Conservation (phyloP, 73 alveolate species). For the Halteria grandinella region DNA sequence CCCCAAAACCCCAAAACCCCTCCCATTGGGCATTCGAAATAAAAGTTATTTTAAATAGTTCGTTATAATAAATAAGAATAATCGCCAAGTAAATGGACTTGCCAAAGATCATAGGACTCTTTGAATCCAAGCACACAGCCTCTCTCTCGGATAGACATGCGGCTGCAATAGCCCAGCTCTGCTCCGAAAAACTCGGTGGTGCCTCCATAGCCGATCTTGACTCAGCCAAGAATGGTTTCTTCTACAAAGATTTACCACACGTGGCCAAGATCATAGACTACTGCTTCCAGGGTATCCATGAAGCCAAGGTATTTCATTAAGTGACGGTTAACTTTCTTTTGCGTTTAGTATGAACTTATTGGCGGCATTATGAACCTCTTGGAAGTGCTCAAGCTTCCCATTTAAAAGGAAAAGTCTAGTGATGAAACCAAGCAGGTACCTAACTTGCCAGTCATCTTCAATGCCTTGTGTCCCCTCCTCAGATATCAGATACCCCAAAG, state of each 20-base stretch:
- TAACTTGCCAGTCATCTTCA: conserved; percentile 72
- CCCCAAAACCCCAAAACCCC: too few relatives aligned
- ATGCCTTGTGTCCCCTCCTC: conserved; percentile 77
- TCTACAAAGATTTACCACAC: conserved; percentile 79
- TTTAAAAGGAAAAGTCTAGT: conserved; percentile 76
- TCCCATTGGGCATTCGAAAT: too few relatives aligned
- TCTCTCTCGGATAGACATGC: conserved; percentile 85
- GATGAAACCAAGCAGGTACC: conserved; percentile 87
- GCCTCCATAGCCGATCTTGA: too few relatives aligned
- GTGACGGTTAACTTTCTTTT: too few relatives aligned
- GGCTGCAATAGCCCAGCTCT: conserved; percentile 75
- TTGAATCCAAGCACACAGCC: conserved; percentile 84
- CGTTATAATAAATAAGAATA: too few relatives aligned
- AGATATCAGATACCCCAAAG: conserved; percentile 64
- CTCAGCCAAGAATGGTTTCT: conserved; percentile 69
- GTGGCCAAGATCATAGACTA: conserved; percentile 74
- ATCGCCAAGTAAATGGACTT: conserved; percentile 60
- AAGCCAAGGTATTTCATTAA: conserved; percentile 68
- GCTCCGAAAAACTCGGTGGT: conserved; percentile 69
- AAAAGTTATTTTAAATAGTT: too few relatives aligned
- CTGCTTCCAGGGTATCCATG: conserved; percentile 70
- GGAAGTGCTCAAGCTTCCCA: conserved; percentile 74
- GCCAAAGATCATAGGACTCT: conserved; percentile 73
- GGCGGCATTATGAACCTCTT: conserved; percentile 64
- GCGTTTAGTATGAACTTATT: conserved; percentile 29